Conservation (phyloP, 1,139 yeast genomes). For the Nakaseomyces bracarensis region DNA sequence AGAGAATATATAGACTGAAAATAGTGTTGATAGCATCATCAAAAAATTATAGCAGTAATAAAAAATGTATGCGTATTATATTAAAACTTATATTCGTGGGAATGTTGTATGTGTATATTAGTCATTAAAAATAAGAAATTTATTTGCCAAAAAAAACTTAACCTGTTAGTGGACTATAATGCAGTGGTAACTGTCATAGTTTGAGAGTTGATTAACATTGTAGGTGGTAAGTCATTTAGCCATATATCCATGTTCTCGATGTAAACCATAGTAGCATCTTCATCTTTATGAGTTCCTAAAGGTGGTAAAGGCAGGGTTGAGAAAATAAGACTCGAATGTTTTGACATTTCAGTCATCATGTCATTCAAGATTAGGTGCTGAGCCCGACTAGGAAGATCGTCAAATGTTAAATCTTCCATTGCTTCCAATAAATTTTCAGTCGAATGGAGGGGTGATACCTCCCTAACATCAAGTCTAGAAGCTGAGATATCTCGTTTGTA, state of each 20-base stretch:
- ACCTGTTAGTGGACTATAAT: constrained; percentile 33
- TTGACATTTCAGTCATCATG: constrained; percentile 60
- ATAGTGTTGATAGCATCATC: background rate
- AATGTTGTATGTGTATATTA: too few species aligned
- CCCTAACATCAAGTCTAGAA: constrained; percentile 11
- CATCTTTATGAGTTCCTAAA: constrained; percentile 67
- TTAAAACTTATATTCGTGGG: too few species aligned
- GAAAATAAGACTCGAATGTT: constrained; percentile 60
- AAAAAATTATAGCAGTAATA: background rate
- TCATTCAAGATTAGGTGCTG: constrained; percentile 86
- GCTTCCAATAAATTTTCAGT: constrained; percentile 29
- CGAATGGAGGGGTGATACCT: constrained; percentile 26
- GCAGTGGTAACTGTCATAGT: constrained; percentile 95
- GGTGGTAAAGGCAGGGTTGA: constrained; percentile 87
- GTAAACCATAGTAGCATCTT: constrained; percentile 63
- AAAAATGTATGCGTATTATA: too few species aligned
- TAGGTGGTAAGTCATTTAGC: constrained; percentile 77
- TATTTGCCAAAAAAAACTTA: background rate
- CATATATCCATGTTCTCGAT: constrained; percentile 69
- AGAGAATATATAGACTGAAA: constrained; percentile 18
- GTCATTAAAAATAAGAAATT: too few species aligned
- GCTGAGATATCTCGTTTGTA: constrained; percentile 8
- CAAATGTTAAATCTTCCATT: constrained; percentile 48
- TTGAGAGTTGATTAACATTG: constrained; percentile 74
- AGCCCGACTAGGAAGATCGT: constrained; percentile 81